Conservation (phyloP, 345 rosid genomes). For the Salix koriyanagi region DNA sequence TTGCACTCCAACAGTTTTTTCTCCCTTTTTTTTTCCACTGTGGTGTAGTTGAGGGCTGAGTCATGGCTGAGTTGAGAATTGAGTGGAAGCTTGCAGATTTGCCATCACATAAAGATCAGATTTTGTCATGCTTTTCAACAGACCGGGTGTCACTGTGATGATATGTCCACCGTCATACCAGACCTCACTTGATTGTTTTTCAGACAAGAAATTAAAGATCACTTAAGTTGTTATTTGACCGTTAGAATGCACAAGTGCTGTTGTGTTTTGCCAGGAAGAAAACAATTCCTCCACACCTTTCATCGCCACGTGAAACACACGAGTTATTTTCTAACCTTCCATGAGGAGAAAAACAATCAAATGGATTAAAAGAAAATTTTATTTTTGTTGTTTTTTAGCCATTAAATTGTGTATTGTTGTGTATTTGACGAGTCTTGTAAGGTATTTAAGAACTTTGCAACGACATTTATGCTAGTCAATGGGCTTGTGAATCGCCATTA, state of each 20-base stretch:
- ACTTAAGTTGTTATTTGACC: not conserved
- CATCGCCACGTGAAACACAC: not conserved
- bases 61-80: not conserved
- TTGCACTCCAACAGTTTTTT: not conserved
- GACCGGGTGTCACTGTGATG: not conserved
- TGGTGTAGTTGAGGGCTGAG: not conserved
- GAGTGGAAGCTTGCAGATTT: not conserved
- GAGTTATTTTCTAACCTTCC: not conserved
- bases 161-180: not conserved
- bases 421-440: no score
- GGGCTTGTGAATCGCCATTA: no score
- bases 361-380: no score
- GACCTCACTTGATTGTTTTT: not conserved
- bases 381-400: no score
- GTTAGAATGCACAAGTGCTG: not conserved
- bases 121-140: not conserved
- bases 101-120: not conserved
- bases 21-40: rapidly evolving
- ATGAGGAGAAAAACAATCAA: no score
- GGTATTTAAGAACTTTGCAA: no score
- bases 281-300: not conserved
- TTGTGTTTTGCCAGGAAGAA: not conserved
- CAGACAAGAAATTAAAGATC: not conserved
- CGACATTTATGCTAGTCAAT: no score
- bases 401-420: no score